Base-by-base conservation (phyloP, 2,329 filamentous ascomycete genomes). In the Fusarium mundagurra region DNA sequence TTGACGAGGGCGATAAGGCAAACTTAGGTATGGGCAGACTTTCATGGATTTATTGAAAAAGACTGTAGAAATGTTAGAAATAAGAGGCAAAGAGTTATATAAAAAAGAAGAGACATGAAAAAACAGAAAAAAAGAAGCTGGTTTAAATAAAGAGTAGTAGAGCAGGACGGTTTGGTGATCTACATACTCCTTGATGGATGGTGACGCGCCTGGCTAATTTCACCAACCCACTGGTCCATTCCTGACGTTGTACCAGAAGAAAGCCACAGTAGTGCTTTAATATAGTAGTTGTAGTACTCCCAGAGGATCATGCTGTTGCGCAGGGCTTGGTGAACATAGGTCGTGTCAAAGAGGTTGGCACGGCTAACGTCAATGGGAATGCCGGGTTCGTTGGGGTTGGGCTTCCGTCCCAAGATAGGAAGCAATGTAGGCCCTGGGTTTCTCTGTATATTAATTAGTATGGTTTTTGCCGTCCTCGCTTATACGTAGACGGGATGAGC, bases 31-130 rank as follows among this genome's bases (percentile, higher is more conserved):
- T 2, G 53, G 61, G 5, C 61, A 64, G 1, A 64, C 36, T 29
- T 64, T 64, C 54, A 31, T 64, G 3, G 36, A 64, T 16, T 61
- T 64, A 7, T 64, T 64, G n/a, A 64, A 60, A 16, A 64, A 64
- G 4, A 60, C 61, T 64, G 8, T 5, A 27, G 3, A 5, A 7
- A 9, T 12, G 17, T 38, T n/a, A n/a, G n/a, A n/a, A n/a, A n/a
- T n/a, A n/a, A n/a, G n/a, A n/a, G n/a, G n/a, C n/a, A n/a, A n/a
- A n/a, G n/a, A n/a, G n/a, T n/a, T n/a, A n/a, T n/a, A n/a, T n/a
- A n/a, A n/a, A n/a, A n/a, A n/a, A n/a, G n/a, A n/a, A n/a, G n/a
- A n/a, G 6, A 60, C 44, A 20, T 5, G 38, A 20, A 10, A 20
- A 20, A 39, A 20, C 5, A 31, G 31, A 31, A n/a, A n/a, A n/a